phyloP scores from a whole-genome alignment of 441 rosid species.

The Bocquillonia castaneifolia region DNA sequence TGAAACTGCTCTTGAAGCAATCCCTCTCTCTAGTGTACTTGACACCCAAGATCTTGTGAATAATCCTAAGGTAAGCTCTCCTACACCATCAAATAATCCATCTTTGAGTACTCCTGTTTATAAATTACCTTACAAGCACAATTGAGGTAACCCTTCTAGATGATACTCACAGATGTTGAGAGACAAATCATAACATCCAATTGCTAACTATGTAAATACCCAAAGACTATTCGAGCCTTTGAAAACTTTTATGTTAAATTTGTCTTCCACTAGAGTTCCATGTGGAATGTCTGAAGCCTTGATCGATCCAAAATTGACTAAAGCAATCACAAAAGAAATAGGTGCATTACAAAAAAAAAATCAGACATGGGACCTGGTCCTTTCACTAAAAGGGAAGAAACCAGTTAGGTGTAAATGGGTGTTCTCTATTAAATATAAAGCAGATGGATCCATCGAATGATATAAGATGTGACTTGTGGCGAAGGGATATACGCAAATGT shows the following conservation, averaged over 20 bases:
- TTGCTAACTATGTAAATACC: not conserved
- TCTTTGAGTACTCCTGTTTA: not conserved
- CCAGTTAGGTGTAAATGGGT: too few species aligned
- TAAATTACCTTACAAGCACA: not conserved
- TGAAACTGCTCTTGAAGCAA: not conserved
- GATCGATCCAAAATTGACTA: not conserved
- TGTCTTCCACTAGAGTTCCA: not conserved
- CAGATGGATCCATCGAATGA: too few species aligned
- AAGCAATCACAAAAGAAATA: not conserved
- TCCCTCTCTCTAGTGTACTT: not conserved
- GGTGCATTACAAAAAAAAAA: not conserved
- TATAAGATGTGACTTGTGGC: too few species aligned
- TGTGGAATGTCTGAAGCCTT: not conserved
- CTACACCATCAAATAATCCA: not conserved
- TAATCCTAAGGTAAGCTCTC: not conserved
- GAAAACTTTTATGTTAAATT: not conserved
- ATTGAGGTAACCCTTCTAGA: not conserved
- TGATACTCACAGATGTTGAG: not conserved
- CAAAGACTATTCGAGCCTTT: not conserved
- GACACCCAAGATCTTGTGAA: not conserved
- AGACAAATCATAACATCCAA: not conserved
- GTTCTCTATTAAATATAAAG: too few species aligned
- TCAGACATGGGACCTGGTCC: not conserved
- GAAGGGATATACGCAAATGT: too few species aligned
- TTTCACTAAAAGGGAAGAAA: too few species aligned